phyloP scores from a whole-genome alignment of 352 stramenopile genomes.

The Phytophthora cryptogea region DNA sequence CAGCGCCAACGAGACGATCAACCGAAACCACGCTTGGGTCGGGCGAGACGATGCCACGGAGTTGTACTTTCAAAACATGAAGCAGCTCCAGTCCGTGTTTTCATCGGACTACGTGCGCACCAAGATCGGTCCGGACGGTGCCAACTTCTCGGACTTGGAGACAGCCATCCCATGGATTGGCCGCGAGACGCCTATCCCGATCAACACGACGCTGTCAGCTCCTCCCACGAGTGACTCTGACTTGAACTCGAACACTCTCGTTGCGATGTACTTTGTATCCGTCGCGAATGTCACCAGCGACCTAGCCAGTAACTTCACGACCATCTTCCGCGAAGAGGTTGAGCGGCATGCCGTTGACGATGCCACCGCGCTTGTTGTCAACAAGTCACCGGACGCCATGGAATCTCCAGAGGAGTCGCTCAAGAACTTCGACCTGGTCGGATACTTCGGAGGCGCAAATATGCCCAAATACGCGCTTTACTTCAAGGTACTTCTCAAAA shows the following conservation, averaged over 20 bases:
- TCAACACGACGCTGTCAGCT: not conserved
- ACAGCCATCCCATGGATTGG: constrained; percentile 17
- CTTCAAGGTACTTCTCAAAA: constrained; percentile 8
- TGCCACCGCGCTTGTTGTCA: not conserved
- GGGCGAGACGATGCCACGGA: constrained; percentile 17
- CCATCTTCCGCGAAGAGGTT: not conserved
- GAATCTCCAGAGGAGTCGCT: not conserved
- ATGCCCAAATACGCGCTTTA: not conserved
- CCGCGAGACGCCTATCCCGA: constrained; percentile 1
- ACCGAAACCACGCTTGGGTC: constrained; percentile 19
- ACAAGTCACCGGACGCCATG: not conserved
- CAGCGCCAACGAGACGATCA: not conserved
- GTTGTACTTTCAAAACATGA: constrained; percentile 16
- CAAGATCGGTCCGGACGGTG: constrained; percentile 7
- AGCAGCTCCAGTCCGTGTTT: constrained; percentile 5
- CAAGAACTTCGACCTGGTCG: not conserved
- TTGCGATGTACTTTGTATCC: constrained; percentile 12
- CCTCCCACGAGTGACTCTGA: too few relatives aligned
- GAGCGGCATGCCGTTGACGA: not conserved
- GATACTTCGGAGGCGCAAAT: not conserved
- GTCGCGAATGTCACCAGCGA: not conserved
- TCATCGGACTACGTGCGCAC: constrained; percentile 7
- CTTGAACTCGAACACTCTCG: not conserved
- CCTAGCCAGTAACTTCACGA: not conserved
- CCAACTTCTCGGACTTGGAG: constrained; percentile 22